Evolutionary conservation across 1,284 basidiomycete genomes (phyloP), one percentile per base, ranked within the genome.

Genomic region (Trichosporon faecale): DNA sequence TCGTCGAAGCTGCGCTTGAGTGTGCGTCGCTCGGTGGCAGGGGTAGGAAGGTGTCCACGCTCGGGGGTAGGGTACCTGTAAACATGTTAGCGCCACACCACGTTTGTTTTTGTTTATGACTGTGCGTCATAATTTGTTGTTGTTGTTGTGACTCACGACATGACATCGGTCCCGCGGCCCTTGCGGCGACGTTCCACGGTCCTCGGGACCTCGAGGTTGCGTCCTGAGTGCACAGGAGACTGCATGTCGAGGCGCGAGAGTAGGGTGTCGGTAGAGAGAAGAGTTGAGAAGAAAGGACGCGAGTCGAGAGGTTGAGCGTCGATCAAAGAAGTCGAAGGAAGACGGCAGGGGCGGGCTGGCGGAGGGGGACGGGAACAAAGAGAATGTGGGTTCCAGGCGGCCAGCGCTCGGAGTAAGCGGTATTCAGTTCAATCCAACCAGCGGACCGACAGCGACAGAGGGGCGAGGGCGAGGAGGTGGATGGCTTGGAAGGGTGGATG

Each of bases 21-120:
- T 14, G 70, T 72, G 64, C 78, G 74, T 25, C 76, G 77, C 21
- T 76, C 71, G 12, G 79, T 81, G 29, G 79, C 78, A 2, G 80
- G 80, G 1, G 80, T 80, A 12, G 80, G 80, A 12, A 79, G 74
- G 60, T 80, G 78, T 11, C 67, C 68, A 46, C 60, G 66, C 44
- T 72, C 68, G 67, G 68, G 68, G 18, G 70, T 69, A 33, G 68
- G 70, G 23, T 66, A 68, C 3, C 72, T 72, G 65, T 35, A 67
- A 46, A 37, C 66, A 70, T 65, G 69, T 76, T 63, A 44, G 64
- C 27, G 44, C 31, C 46, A 23, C 29, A 9, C 6, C 23, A 7
- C 25, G 66, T 60, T 37, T 61, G 12, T 33, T 27, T n/a, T 29
- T 49, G 25, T 40, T 23, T 68, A 29, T 27, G 65, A 73, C 72